Conservation (phyloP, 73 alveolate species). For the Paramecium biaurelia region DNA sequence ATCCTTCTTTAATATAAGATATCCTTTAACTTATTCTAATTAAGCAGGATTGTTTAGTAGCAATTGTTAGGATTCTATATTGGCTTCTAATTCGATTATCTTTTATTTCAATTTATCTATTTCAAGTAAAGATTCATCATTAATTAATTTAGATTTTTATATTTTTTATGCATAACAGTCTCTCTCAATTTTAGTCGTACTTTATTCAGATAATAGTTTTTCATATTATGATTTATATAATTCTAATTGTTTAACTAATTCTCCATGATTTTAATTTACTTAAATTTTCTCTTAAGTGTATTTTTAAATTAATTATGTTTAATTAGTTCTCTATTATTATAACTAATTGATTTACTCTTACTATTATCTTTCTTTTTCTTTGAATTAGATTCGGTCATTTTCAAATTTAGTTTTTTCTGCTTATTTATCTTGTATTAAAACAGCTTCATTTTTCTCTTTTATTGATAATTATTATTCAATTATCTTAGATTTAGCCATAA, state of each 20-base stretch:
- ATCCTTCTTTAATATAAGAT: conserved; percentile 6
- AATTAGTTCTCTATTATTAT: not conserved
- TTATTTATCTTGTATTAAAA: not conserved
- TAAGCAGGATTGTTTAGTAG: not conserved
- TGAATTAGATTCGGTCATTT: not conserved
- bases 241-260: conserved; percentile 24
- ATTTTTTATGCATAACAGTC: not conserved
- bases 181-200: not conserved
- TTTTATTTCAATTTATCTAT: not conserved
- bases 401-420: conserved; percentile 39
- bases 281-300: not conserved
- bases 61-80: not conserved
- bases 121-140: not conserved
- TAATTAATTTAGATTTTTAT: not conserved
- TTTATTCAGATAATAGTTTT: not conserved
- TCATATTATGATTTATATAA: not conserved
- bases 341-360: not conserved
- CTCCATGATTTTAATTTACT: not conserved
- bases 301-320: not conserved
- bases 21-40: conserved; percentile 31
- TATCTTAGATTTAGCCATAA: not conserved
- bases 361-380: not conserved
- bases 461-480: not conserved
- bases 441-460: conserved; percentile 43
- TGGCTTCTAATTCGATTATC: not conserved